These are phyloP conservation scores for Boletus rubroflammeus DNA, from an alignment of 768 basidiomycete species.

Conservation along the genomic window DNA sequence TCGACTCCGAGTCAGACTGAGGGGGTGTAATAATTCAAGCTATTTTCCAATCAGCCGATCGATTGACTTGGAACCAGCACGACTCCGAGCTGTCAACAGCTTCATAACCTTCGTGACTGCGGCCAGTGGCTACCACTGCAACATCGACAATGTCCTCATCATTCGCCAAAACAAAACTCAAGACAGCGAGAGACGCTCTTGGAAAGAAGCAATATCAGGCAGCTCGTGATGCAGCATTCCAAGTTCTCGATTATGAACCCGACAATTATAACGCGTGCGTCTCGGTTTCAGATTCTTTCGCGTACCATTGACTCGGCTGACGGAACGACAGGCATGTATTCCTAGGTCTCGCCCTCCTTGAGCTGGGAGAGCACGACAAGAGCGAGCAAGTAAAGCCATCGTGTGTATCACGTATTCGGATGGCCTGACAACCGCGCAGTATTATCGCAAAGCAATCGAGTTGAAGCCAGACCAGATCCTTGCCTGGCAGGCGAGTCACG, in stretches of 20 bases:
- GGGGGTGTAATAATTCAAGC: neutral
- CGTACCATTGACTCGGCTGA: neutral
- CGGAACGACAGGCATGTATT: conserved; percentile 67
- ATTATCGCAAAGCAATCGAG: conserved; percentile 73
- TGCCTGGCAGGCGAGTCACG: conserved; percentile 73
- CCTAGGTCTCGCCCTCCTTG: conserved; percentile 73
- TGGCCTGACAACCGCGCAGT: conserved; percentile 40
- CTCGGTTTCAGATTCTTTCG: neutral
- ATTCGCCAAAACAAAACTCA: conserved; percentile 71
- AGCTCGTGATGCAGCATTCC: conserved; percentile 63
- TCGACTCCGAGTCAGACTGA: neutral
- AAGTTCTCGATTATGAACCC: conserved; percentile 71
- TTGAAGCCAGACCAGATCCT: conserved; percentile 65
- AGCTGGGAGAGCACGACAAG: conserved; percentile 63
- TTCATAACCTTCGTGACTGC: neutral
- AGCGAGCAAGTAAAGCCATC: conserved; percentile 80
- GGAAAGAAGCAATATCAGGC: conserved; percentile 67
- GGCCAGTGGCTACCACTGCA: neutral
- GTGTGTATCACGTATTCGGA: neutral
- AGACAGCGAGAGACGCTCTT: conserved; percentile 72
- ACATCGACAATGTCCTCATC: conserved; percentile 28
- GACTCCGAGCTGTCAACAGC: neutral
- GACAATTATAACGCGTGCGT: conserved; percentile 87
- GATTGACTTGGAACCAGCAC: neutral
- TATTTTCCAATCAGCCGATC: neutral